phyloP scores from a whole-genome alignment of 352 stramenopile species.

The Pythium brachiatum region DNA sequence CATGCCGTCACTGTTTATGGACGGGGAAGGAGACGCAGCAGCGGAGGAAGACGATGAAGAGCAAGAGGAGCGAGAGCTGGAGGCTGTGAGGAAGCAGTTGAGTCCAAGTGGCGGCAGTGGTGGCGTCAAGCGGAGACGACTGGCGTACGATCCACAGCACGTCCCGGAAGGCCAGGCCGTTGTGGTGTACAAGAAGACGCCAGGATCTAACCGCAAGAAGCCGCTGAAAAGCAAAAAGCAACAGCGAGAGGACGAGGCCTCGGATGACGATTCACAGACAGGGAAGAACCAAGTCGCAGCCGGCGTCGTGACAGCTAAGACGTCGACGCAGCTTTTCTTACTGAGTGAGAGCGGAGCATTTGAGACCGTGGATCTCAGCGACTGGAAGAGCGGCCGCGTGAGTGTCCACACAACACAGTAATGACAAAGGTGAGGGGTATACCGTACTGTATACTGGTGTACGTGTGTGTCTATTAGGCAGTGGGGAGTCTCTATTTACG shows the following conservation, averaged over 20 bases:
- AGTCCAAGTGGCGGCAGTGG: background rate
- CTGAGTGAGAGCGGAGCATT: slow-evolving; percentile 36
- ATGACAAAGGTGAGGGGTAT: no score
- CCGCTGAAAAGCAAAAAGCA: background rate
- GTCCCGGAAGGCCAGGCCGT: slow-evolving; percentile 61
- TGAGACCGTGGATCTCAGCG: slow-evolving; percentile 37
- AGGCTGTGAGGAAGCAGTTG: background rate
- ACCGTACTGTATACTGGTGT: no score
- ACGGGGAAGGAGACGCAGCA: background rate
- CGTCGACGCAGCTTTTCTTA: slow-evolving; percentile 44
- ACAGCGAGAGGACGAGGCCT: background rate
- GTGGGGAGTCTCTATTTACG: no score
- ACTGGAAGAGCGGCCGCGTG: slow-evolving; percentile 41
- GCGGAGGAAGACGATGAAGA: slow-evolving; percentile 23
- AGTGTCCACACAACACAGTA: slow-evolving; percentile 12
- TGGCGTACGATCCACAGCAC: slow-evolving; percentile 46
- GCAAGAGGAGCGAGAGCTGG: slow-evolving; percentile 15
- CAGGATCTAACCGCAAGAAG: slow-evolving; percentile 3
- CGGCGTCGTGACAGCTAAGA: slow-evolving; percentile 53
- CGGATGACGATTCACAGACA: slow-evolving; percentile 8
- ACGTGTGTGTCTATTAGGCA: slow-evolving; percentile 6
- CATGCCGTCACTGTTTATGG: slow-evolving; percentile 16
- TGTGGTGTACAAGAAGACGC: slow-evolving; percentile 35
- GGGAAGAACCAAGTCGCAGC: slow-evolving; percentile 31
- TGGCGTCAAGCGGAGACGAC: slow-evolving; percentile 22